Conservation (phyloP, 176 grass and related monocot species). For the Musa itinerans region DNA sequence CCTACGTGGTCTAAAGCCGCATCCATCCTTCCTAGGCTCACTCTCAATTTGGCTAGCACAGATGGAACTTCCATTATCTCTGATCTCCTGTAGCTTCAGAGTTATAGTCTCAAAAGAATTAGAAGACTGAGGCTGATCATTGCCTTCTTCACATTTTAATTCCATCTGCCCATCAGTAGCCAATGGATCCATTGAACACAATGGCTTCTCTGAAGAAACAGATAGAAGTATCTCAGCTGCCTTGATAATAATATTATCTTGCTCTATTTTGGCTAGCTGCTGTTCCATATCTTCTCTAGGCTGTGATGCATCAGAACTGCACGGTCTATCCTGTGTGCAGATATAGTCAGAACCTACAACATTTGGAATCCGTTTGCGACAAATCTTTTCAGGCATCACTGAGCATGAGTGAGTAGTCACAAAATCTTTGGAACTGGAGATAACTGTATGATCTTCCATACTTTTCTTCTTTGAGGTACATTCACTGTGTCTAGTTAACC, state of each 20-base stretch:
- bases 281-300: slow-evolving; percentile 14
- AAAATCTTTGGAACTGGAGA: slow-evolving; percentile 2
- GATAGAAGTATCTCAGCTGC: slow-evolving; percentile 77
- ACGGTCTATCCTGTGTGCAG: neutral
- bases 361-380: neutral
- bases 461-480: neutral
- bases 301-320: slow-evolving; percentile 5
- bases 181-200: slow-evolving; percentile 1
- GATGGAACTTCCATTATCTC: slow-evolving; percentile 51
- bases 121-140: slow-evolving; percentile 29
- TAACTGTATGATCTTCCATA: neutral
- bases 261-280: slow-evolving; percentile 19
- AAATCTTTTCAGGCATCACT: neutral
- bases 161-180: slow-evolving; percentile 14
- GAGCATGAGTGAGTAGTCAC: neutral
- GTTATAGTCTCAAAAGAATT: slow-evolving; percentile 62
- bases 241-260: slow-evolving; percentile 14
- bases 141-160: slow-evolving; percentile 1
- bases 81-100: slow-evolving; percentile 52
- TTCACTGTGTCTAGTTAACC: slow-evolving; percentile 10
- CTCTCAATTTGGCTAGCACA: slow-evolving; percentile 26
- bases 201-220: slow-evolving; percentile 35
- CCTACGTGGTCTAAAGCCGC: slow-evolving; percentile 58
- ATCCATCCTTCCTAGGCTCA: slow-evolving; percentile 22
- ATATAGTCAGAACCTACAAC: slow-evolving; percentile 21